Conservation (phyloP, 768 basidiomycete genomes). For the Glaciozyma antarctica region DNA sequence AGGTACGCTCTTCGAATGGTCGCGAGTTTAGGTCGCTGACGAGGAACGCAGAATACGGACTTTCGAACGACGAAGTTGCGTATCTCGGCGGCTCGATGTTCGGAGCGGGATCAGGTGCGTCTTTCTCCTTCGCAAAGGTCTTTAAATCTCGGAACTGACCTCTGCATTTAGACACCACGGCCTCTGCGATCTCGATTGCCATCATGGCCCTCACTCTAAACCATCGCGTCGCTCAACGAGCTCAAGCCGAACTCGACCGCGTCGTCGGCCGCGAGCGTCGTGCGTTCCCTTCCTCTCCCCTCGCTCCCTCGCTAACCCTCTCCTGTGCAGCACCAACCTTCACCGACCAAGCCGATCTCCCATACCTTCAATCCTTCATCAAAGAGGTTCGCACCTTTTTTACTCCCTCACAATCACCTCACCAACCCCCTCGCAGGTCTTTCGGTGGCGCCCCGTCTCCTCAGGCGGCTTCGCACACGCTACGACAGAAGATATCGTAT, state of each 20-base stretch:
- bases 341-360: conserved; percentile 13
- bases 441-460: conserved; percentile 1
- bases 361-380: conserved; percentile 10
- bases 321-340: conserved; percentile 9
- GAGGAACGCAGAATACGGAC: not conserved
- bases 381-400: not conserved
- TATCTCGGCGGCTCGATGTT: not conserved
- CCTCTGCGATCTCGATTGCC: not conserved
- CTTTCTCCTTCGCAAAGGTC: not conserved
- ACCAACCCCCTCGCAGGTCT: not conserved
- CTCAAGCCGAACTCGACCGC: not conserved
- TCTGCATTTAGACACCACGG: not conserved
- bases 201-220: not conserved
- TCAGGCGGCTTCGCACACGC: not conserved
- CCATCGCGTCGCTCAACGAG: not conserved
- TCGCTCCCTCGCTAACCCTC: not conserved
- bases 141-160: not conserved
- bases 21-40: not conserved
- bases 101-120: not conserved
- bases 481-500: not conserved
- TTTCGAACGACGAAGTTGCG: not conserved
- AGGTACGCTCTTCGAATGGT: not conserved
- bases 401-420: not conserved
- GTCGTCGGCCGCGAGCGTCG: not conserved
- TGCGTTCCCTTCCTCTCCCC: not conserved